These are phyloP conservation scores for Singerocomus rubriflavus DNA, from an alignment of 1,284 basidiomycete species.

Conservation along the genomic window DNA sequence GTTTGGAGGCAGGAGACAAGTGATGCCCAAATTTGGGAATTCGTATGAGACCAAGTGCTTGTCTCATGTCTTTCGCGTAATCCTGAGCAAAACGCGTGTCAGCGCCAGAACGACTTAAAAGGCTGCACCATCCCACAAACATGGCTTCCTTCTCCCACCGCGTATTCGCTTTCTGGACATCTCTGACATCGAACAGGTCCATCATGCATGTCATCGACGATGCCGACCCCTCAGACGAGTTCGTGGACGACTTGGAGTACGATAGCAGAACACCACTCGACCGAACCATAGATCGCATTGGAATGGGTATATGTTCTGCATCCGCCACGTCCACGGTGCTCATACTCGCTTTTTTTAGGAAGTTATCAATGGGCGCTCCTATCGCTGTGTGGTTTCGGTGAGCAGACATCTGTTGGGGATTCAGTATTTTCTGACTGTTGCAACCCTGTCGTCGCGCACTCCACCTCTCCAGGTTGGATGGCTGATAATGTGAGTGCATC, in stretches of 20 bases:
- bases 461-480: slow-evolving; percentile 61
- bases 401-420: slow-evolving; percentile 28
- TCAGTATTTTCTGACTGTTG: neutral
- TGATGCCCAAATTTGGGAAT: slow-evolving; percentile 1
- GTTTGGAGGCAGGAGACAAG: neutral
- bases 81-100: neutral
- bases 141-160: slow-evolving; percentile 45
- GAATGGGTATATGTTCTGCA: slow-evolving; percentile 64
- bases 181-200: slow-evolving; percentile 28
- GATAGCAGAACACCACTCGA: slow-evolving; percentile 73
- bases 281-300: slow-evolving; percentile 84
- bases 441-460: neutral
- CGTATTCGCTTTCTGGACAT: slow-evolving; percentile 46
- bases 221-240: slow-evolving; percentile 37
- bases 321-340: neutral
- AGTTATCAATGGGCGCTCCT: slow-evolving; percentile 80
- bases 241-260: slow-evolving; percentile 31
- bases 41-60: no score
- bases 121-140: neutral
- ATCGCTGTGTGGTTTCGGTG: slow-evolving; percentile 83
- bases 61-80: slow-evolving; percentile 22
- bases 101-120: slow-evolving; percentile 1
- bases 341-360: slow-evolving; percentile 34
- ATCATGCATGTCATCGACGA: slow-evolving; percentile 32
- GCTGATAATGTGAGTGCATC: slow-evolving; percentile 71